phyloP scores from a whole-genome alignment of 1,284 basidiomycete species.

The Cutaneotrichosporon dermatis region DNA sequence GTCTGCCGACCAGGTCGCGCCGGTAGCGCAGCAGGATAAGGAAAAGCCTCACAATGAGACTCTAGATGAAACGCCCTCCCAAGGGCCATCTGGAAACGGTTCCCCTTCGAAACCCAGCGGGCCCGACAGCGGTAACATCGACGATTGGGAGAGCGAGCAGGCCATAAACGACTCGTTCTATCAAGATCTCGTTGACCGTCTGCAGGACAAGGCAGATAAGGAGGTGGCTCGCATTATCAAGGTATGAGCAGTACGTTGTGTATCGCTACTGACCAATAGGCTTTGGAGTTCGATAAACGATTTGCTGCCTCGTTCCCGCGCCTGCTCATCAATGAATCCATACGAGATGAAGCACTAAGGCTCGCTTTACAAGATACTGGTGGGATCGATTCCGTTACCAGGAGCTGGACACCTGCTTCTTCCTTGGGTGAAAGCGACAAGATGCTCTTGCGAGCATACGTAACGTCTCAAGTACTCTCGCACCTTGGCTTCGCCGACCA shows the following conservation, averaged over 20 bases:
- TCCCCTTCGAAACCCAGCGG: neutral
- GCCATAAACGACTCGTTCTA: slow-evolving; percentile 25
- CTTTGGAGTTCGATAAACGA: slow-evolving; percentile 77
- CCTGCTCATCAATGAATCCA: slow-evolving; percentile 61
- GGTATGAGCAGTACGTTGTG: slow-evolving; percentile 38
- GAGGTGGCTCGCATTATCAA: slow-evolving; percentile 69
- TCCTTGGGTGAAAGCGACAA: slow-evolving; percentile 59
- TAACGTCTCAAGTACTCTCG: slow-evolving; percentile 77
- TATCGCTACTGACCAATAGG: slow-evolving; percentile 51
- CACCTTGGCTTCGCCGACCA: slow-evolving; percentile 74
- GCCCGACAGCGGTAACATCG: slow-evolving; percentile 16
- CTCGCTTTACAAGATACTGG: neutral
- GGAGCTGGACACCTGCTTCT: neutral
- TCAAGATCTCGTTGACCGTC: slow-evolving; percentile 63
- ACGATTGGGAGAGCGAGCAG: slow-evolving; percentile 36
- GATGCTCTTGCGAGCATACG: slow-evolving; percentile 63
- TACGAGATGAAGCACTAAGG: slow-evolving; percentile 60
- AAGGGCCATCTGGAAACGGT: neutral
- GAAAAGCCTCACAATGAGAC: too few species aligned
- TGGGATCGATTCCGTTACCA: slow-evolving; percentile 30
- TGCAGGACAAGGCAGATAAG: slow-evolving; percentile 84
- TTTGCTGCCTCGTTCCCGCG: slow-evolving; percentile 63
- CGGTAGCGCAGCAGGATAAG: too few species aligned
- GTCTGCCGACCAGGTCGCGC: slow-evolving; percentile 6
- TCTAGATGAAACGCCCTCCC: too few species aligned